Conservation (phyloP, 306 rosid genomes). For the Pterocarpus macrocarpus region DNA sequence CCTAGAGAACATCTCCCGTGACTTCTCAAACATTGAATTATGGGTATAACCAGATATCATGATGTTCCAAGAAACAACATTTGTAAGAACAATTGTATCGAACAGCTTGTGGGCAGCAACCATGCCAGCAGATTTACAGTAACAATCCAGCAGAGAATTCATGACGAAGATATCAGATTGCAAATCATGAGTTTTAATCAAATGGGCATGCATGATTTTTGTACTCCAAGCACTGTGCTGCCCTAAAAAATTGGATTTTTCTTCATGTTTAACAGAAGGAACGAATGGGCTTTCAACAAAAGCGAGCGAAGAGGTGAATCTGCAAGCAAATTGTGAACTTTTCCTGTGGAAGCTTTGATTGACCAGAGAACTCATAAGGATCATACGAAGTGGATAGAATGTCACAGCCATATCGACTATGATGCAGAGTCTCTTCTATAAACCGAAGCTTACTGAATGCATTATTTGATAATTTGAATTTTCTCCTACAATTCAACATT, state of each 20-base stretch:
- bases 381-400: conserved; percentile 1
- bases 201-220: conserved; percentile 61
- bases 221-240: conserved; percentile 39
- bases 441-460: background rate
- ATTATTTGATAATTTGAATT: conserved; percentile 1
- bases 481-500: background rate
- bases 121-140: conserved; percentile 46
- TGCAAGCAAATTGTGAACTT: conserved; percentile 46
- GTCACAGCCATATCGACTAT: background rate
- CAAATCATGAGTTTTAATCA: conserved; percentile 50
- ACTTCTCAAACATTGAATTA: conserved; percentile 50
- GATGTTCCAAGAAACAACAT: conserved; percentile 76
- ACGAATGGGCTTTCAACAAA: conserved; percentile 35
- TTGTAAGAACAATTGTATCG: conserved; percentile 48
- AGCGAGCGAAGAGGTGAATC: conserved; percentile 58
- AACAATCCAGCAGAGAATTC: conserved; percentile 46
- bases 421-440: background rate
- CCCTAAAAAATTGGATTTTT: conserved; percentile 37
- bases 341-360: conserved; percentile 16
- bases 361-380: conserved; percentile 27
- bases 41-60: conserved; percentile 71
- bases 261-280: conserved; percentile 8
- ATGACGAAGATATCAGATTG: conserved; percentile 54
- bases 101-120: conserved; percentile 44
- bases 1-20: conserved; percentile 63